Evolutionary conservation across 768 basidiomycete genomes (phyloP), one percentile per base, ranked within the genome.

Genomic region (Tylopilus sp.): DNA sequence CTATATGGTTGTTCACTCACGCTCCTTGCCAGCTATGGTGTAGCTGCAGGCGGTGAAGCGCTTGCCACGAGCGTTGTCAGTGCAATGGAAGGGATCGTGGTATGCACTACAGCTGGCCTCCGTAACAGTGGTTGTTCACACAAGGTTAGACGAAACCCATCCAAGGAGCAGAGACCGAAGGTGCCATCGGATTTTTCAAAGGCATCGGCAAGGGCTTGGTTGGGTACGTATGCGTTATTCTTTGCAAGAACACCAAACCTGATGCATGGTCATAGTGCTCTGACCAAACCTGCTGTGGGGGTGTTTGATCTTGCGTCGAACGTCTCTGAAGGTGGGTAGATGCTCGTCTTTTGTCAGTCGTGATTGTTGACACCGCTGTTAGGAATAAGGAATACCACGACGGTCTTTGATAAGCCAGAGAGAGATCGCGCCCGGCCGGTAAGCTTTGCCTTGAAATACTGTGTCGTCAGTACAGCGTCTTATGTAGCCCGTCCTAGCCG

Each of bases 311-410:
- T 99, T 40, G 91, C 95, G 2, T 88, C 95, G 13, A 98, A 95
- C 61, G 83, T 98, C 20, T 86, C 90, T 22, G 95, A 97, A 79
- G 95, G 89, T 88, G 54, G 6, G 0, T 40, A 58, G 40, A 30
- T 15, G 13, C 1, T 23, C 18, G 39, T n/a, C n/a, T 51, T 17
- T 8, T 13, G 21, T 41, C 18, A 8, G 21, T 20, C n/a, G 13
- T 46, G 45, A 26, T 45, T 31, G 53, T 26, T 56, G 45, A 66
- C 40, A 2, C 21, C 43, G n/a, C 8, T 2, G 40, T 30, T 30
- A 93, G 91, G 95, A 23, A 95, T 99, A 56, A 85, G 97, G 40
- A 99, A 99, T 62, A 99, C 97, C 1, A 98, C 97, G 0, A 98
- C 94, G 2, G 95, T 98, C 3, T 99, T 98, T 55, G 97, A 98